Base-by-base conservation (phyloP, 2,329 filamentous ascomycete species). In the Ophiostoma himal-ulmi region DNA sequence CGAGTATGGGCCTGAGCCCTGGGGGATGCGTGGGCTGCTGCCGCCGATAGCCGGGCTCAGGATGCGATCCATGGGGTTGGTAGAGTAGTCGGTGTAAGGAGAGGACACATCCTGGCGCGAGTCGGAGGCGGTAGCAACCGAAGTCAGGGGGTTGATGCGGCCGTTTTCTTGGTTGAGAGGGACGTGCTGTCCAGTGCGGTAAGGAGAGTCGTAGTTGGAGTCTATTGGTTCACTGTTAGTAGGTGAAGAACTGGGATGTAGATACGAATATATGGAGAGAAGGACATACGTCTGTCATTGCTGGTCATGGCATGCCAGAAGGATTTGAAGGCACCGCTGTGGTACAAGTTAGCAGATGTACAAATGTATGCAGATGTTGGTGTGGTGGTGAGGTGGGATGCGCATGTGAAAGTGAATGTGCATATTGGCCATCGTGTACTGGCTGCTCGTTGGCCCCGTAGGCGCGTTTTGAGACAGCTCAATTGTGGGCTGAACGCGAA, bases 241-340 rank as follows among this genome's bases (percentile, higher is more conserved):
- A 64, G 22, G 34, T 22, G 26, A 14, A 11, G 52, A 11, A 26
- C 8, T 30, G 2, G 7, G 57, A 69, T 10, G 34, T 14, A 44
- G 13, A 60, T 22, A 37, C 44, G 26, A 13, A 10, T 71, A 30
- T 22, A 54, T 39, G 34, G 30, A 39, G n/a, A 54, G 20, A 48
- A 4, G 68, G 68, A 82, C 87, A 78, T 81, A 90, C 88, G 88
- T 81, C 88, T 82, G 79, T 90, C 88, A 82, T 90, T 83, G 76
- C 87, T 90, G 80, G 88, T 90, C 86, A 90, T 95, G 75, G 91
- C 88, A 85, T 98, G 95, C 95, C 95, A 99, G 83, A 99, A 94
- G 73, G 91, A 91, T 81, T 91, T 91, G 81, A 95, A 91, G 81
- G 90, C 88, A 17, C 37, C 37, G 65, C 65, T 67, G 65, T 30